Conservation (phyloP, 208 protist species). For the Trypanosoma boissoni region DNA sequence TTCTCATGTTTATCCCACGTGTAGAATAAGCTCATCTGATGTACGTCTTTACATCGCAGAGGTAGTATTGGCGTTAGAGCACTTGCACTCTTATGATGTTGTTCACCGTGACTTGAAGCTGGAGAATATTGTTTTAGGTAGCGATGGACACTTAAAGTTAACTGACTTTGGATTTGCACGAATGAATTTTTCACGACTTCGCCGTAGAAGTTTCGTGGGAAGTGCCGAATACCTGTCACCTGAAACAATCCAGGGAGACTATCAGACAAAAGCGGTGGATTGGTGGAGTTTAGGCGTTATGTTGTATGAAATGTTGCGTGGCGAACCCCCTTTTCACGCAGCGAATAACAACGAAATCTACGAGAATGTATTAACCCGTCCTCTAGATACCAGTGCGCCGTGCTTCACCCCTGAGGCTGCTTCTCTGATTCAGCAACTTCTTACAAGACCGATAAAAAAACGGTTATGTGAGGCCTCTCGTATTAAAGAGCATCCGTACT, state of each 20-base stretch:
- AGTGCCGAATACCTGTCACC: slow-evolving; percentile 90
- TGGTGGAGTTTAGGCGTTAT: slow-evolving; percentile 96
- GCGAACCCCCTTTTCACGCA: slow-evolving; percentile 91
- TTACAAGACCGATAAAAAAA: slow-evolving; percentile 41
- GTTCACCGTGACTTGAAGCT: slow-evolving; percentile 89
- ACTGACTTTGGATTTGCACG: slow-evolving; percentile 90
- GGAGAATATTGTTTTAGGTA: slow-evolving; percentile 85
- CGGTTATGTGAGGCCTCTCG: slow-evolving; percentile 35
- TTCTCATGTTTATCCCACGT: slow-evolving; percentile 82
- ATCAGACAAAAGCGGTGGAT: slow-evolving; percentile 94
- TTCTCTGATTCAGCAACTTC: slow-evolving; percentile 56
- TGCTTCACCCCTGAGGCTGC: slow-evolving; percentile 56
- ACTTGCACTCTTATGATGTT: slow-evolving; percentile 86
- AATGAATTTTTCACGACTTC: slow-evolving; percentile 55
- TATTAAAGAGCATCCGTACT: slow-evolving; percentile 74
- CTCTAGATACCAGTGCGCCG: slow-evolving; percentile 33
- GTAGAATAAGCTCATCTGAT: slow-evolving; percentile 36
- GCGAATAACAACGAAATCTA: slow-evolving; percentile 83
- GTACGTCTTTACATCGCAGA: slow-evolving; percentile 89
- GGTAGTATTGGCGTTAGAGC: slow-evolving; percentile 84
- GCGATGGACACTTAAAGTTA: slow-evolving; percentile 77
- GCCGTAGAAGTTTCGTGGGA: slow-evolving; percentile 86
- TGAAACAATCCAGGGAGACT: slow-evolving; percentile 85
- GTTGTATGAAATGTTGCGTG: slow-evolving; percentile 93
- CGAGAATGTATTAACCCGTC: slow-evolving; percentile 60